Base-by-base conservation (phyloP, 2,329 filamentous ascomycete species). In the Fusarium duplospermum region DNA sequence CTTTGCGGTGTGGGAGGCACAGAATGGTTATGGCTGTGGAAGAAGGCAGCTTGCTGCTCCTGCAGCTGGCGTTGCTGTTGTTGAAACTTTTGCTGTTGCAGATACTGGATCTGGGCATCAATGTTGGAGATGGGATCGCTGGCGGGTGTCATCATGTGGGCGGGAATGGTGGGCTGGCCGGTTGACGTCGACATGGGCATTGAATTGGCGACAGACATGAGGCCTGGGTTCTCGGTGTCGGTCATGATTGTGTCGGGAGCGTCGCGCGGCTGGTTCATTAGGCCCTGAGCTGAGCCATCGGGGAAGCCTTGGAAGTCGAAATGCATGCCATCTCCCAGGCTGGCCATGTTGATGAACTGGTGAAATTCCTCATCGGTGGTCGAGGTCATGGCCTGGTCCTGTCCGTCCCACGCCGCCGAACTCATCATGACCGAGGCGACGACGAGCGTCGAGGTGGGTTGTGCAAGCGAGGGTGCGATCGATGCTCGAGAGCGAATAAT, bases 1-100 rank as follows among this genome's bases (percentile, higher is more conserved):
- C 94, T 96, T 80, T 93, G 94, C 0, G 94, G 94, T 16, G 94
- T 96, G 3, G 93, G 93, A 7, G 94, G 94, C 9, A 94, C 89
- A 62, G 93, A 90, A 68, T 88, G 86, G 71, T 87, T 88, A 68
- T 89, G 87, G 64, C 83, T 87, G 10, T 84, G 81, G 77, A 88
- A 91, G 78, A 87, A 89, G 64, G 87, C 87, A 14, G 82, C 85
- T 54, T 86, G 87, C 70, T 91, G 89, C 77, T 92, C 89, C 61
- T 89, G 86, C 18, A 89, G 79, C 71, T 89, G 88, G 63, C 87
- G 86, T 74, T 89, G 88, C 78, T 91, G 89, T 73, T 91, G 87
- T 33, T 91, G 87, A 59, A 90, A 82, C 78, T 88, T 89, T 81
- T 92, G 90, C 75, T 91, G 89, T 78, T 92, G 90, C 29, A 92